Conservation (phyloP, 306 rosid species). For the Arachis hypogaea region DNA sequence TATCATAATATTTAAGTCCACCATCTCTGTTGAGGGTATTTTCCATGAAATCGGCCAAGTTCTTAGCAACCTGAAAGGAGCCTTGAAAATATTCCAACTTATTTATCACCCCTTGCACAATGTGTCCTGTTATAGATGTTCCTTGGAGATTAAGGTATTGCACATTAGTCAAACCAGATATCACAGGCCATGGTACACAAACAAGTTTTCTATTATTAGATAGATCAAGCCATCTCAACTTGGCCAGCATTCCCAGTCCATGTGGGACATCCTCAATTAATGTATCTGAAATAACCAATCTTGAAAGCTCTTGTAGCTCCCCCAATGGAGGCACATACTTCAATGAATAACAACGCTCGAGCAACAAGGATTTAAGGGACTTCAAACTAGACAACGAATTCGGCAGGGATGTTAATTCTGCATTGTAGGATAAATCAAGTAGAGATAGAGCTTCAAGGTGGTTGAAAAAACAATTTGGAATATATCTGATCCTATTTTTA, state of each 20-base stretch:
- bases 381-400: conserved; percentile 4
- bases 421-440: conserved; percentile 6
- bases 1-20: neutral
- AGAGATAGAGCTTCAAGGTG: neutral
- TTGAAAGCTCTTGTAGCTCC: neutral
- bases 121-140: neutral
- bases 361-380: neutral
- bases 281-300: neutral
- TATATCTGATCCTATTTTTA: neutral
- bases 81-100: neutral
- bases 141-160: neutral
- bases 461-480: conserved; percentile 8
- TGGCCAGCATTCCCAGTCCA: neutral
- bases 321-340: neutral
- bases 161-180: neutral
- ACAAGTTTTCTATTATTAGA: neutral
- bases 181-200: neutral
- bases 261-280: neutral
- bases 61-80: neutral
- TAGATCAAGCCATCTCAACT: neutral
- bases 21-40: neutral
- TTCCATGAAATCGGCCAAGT: neutral
- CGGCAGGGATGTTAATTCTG: neutral
- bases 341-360: neutral
- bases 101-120: neutral